Conservation (phyloP, 306 rosid species). For the Quercus alba region DNA sequence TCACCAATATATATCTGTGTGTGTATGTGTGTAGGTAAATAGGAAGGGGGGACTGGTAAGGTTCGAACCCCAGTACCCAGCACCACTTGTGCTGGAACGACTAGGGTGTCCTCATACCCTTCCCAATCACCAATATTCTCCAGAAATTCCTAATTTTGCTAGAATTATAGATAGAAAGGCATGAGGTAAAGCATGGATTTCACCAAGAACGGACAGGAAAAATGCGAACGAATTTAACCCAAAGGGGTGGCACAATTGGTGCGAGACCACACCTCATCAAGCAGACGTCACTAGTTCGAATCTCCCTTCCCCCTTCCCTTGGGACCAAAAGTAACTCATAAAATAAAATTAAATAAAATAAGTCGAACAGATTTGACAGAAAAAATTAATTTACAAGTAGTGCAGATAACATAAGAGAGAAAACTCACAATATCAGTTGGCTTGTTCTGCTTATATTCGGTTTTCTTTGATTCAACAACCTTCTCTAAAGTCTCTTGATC, state of each 20-base stretch:
- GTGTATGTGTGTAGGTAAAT: too few species aligned
- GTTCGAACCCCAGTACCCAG: too few species aligned
- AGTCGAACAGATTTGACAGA: neutral
- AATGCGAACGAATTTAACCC: neutral
- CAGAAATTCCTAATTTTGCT: neutral
- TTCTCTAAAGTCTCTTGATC: conserved; percentile 95
- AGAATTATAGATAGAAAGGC: neutral
- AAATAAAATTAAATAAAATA: too few species aligned
- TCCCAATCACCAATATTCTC: neutral
- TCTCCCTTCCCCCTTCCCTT: too few species aligned
- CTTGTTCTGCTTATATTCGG: conserved; percentile 78
- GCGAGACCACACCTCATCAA: too few species aligned
- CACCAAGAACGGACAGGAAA: neutral
- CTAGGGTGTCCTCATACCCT: too few species aligned
- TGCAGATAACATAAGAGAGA: neutral
- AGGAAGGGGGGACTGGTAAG: too few species aligned
- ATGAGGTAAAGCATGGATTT: neutral
- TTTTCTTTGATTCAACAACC: conserved; percentile 87
- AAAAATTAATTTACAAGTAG: neutral
- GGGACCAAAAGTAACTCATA: too few species aligned
- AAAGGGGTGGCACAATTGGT: too few species aligned
- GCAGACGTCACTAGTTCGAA: too few species aligned
- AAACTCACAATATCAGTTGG: conserved; percentile 89
- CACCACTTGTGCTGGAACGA: too few species aligned
- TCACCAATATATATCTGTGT: neutral